Evolutionary conservation across 108 stramenopile species (phyloP), one percentile per base, ranked within the genome.

Genomic region (Conticribra guillardii): DNA sequence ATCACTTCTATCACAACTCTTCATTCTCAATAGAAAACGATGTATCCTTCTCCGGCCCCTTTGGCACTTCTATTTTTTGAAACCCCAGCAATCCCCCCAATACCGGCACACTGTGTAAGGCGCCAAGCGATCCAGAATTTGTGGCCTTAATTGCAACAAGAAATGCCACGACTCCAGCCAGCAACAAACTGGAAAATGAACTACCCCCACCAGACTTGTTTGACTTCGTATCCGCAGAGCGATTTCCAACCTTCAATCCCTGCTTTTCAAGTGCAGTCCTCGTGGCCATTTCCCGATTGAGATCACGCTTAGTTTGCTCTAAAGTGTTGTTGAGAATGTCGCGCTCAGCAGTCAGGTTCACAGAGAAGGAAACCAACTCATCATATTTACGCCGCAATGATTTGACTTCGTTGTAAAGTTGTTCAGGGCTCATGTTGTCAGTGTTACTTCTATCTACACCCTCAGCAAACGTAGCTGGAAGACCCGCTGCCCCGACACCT

Each of bases 291-390:
- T 96, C 91, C 60, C 90, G 65, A 67, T 93, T 90, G 64, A 88
- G 89, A 71, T 96, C 94, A 55, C 94, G 78, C 65, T 91, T 93
- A 32, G 94, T 91, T 67, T 96, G 94, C 55, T 96, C 94, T 47
- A 96, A 73, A 30, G 92, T 90, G 57, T 96, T 96, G 78, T 91
- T 93, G 69, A 96, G 87, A 79, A 94, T 89, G 71, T 97, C 97
- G 24, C 97, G 82, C 62, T 97, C 95, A 14, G 95, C 94, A 15
- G 97, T 97, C 73, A 97, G 73, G 51, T 94, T 95, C 24, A 97
- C 95, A 37, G 86, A 89, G 72, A 96, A 97, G 30, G 84, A 74
- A 15, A 97, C 93, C 34, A 97, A 82, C 62, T 97, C 97, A 68
- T 97, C 94, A 60, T 97, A 97, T 74, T 97, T 96, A 51, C 91